These are phyloP conservation scores for Sphenostylis stenocarpa DNA, from an alignment of 306 rosid species.

Conservation along the genomic window DNA sequence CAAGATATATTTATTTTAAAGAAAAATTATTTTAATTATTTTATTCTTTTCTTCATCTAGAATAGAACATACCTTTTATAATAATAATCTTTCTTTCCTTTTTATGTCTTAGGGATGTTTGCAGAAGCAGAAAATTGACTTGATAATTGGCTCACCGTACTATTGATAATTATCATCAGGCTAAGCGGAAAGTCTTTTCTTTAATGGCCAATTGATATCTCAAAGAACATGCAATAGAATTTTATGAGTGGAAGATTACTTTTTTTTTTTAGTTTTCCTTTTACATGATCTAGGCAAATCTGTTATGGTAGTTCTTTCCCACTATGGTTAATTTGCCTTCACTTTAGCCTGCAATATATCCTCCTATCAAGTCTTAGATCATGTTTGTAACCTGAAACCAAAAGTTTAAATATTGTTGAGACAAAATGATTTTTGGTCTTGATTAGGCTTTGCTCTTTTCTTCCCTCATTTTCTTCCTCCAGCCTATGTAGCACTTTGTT, in stretches of 20 bases:
- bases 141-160: not conserved
- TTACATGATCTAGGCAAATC: not conserved
- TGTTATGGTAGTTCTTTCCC: not conserved
- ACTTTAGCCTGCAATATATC: not conserved
- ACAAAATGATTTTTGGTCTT: not conserved
- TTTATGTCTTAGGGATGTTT: not conserved
- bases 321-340: conserved; percentile 1
- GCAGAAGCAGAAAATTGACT: not conserved
- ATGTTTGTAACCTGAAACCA: not conserved
- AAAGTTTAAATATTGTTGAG: not conserved
- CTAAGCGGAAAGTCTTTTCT: too few species aligned
- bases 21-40: too few species aligned
- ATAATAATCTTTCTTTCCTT: not conserved
- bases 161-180: not conserved
- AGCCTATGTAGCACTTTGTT: not conserved
- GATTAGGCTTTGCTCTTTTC: not conserved
- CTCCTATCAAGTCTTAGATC: not conserved
- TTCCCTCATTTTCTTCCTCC: not conserved
- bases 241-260: not conserved
- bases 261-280: not conserved
- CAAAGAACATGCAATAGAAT: not conserved
- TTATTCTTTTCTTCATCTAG: too few species aligned
- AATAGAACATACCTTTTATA: not conserved
- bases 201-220: not conserved
- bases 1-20: too few species aligned